Evolutionary conservation across 169 alveolate genomes (phyloP), one percentile per base, ranked within the genome.

Genomic region (Besnoitia besnoiti): DNA sequence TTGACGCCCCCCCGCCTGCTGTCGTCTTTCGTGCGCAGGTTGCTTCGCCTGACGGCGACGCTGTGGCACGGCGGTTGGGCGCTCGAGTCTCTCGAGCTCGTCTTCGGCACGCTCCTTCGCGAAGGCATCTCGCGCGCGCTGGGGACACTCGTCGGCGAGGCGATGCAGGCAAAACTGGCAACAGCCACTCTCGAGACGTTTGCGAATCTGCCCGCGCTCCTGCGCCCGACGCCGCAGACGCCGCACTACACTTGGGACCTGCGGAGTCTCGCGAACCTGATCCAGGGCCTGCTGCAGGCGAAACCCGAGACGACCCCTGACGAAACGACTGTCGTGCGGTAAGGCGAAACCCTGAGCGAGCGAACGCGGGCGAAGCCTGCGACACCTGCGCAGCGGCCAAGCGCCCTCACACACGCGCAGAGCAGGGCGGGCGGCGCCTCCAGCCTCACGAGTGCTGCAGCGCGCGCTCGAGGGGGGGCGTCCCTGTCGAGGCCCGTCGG

Each of bases 241-340:
- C 44, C 47, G 14, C 80, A 67, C 80, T 67, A 67, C 80, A 67
- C 80, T 16, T 67, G 44, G 80, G 80, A 67, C 80, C 44, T 33
- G 0, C 80, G 80, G 1, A 42, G n/a, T n/a, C 80, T 67, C 44
- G 80, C 39, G 0, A 37, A 67, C 21, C 24, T 67, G 12, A 14
- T 30, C 12, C 80, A 35, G n/a, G 80, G 80, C 80, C 0, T 14
- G 44, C 10, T 35, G 46, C 80, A 19, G 21, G 80, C 21, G 44
- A n/a, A 1, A 1, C 40, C 1, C 12, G 44, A 30, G 3, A n/a
- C 39, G 24, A n/a, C n/a, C 80, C 19, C 39, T 24, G 42, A 30
- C n/a, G 39, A 14, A 5, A n/a, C 80, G 44, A 33, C 80, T 19
- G 24, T 67, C 1, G 24, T 35, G 24, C 14, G n/a, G 39, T 35